Evolutionary conservation across 2,329 filamentous ascomycete species (phyloP), one percentile per base, ranked within the genome.

Genomic region (Pyricularia grisea): DNA sequence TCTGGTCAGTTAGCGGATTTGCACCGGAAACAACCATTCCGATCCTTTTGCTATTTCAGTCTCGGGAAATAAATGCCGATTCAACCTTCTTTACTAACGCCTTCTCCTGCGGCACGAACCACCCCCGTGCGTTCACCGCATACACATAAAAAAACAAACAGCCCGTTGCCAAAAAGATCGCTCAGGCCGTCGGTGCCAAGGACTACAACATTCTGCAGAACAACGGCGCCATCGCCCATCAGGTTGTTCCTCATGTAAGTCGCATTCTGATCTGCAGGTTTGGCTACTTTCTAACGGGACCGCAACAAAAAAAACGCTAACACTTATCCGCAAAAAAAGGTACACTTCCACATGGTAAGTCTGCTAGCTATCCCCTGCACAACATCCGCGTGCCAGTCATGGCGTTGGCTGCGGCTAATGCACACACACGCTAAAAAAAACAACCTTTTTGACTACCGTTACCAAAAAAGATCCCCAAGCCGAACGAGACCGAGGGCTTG

Each of bases 161-260:
- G 84, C 90, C 92, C 63, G 88, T 96, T 20, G 90, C 92, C 66
- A 97, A 97, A 86, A 94, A 92, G 79, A 87, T 99, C 66, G 93
- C 91, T 66, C 80, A 83, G 25, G 94, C 93, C 31, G 88, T 87
- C 4, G 92, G 92, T 55, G 89, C 91, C 4, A 82, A 84, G 67
- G 87, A 98, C 79, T 99, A 93, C 84, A 99, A 99, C 77, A 87
- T 99, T 66, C 83, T 99, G 70, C 95, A 99, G 82, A 99, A 99
- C 82, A 99, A 99, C 76, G 95, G 95, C 68, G 84, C 87, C 27
- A 87, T 94, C 75, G 95, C 95, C 23, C 95, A 99, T 79, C 95
- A 98, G 82, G 84, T 91, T 72, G 94, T 99, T 71, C 91, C 93
- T 73, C 95, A 99, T 81, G 94, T 95, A 82, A 81, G 88, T 82